Evolutionary conservation across 192 early-diverging fungal genomes (phyloP).

Genomic region (Coemansia sp.): DNA sequence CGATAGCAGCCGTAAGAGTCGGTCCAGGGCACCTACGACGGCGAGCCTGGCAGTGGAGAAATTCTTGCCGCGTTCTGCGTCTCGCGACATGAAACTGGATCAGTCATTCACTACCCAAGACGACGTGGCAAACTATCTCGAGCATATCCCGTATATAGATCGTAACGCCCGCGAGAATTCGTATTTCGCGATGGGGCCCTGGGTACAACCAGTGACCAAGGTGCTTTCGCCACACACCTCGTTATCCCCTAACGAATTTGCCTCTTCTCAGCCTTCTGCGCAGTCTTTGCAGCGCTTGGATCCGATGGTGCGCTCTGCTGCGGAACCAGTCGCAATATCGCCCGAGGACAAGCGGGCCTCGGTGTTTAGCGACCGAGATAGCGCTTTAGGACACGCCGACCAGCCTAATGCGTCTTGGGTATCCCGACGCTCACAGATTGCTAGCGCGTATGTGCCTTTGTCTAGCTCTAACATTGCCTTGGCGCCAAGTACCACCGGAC

Average conservation of each 20-base stretch:
- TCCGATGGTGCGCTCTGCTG: background rate
- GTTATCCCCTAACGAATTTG: background rate
- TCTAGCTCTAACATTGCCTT: slow-evolving; percentile 40
- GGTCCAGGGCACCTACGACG: slow-evolving; percentile 44
- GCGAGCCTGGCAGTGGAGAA: slow-evolving; percentile 53
- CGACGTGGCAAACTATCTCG: slow-evolving; percentile 23
- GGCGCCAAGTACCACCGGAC: slow-evolving; percentile 6
- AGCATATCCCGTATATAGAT: slow-evolving; percentile 51
- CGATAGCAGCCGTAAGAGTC: slow-evolving; percentile 17
- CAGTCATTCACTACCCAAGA: background rate
- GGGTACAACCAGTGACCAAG: slow-evolving; percentile 38
- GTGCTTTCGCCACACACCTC: slow-evolving; percentile 5
- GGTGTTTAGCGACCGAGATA: slow-evolving; percentile 1
- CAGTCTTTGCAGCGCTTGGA: background rate
- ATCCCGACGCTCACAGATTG: slow-evolving; percentile 7
- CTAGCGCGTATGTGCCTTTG: slow-evolving; percentile 35
- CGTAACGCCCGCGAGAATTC: slow-evolving; percentile 45
- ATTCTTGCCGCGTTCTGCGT: slow-evolving; percentile 9
- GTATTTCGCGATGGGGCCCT: slow-evolving; percentile 49
- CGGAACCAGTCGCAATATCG: background rate
- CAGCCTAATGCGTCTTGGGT: slow-evolving; percentile 4
- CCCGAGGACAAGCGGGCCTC: background rate
- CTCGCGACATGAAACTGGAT: background rate
- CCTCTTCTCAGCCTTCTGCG: background rate
- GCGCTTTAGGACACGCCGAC: background rate